Base-by-base conservation (phyloP, 2,329 filamentous ascomycete species). In the Talaromyces sp. region DNA sequence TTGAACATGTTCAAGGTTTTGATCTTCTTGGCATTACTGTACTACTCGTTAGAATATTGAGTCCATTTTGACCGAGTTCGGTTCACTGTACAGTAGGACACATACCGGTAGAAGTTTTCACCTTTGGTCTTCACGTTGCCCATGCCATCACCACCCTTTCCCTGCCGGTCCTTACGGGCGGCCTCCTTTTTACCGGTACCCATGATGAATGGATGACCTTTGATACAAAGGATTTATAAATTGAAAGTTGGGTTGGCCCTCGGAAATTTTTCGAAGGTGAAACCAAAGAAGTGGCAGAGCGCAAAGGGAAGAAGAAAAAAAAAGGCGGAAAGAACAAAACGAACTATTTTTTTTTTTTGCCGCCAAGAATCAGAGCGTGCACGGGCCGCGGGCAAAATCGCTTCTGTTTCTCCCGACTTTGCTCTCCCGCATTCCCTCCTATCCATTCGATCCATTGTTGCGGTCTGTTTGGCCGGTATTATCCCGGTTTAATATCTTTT, bases 51-150 rank as follows among this genome's bases (percentile, higher is more conserved):
- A 64, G 60, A 49, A 27, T 24, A 24, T 37, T 39, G 47, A 13
- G 3, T 40, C n/a, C 4, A 30, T 16, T 14, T 37, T 5, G n/a
- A 29, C 19, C 27, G 39, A 17, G 16, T 13, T n/a, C n/a, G 37
- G n/a, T n/a, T n/a, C n/a, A n/a, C n/a, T n/a, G n/a, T n/a, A n/a
- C 36, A 27, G 44, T 80, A 61, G 78, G 40, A 32, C 6, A 62
- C 59, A 29, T 62, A 88, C 82, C 90, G 86, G 80, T 97, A 97
- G 79, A 97, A 99, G 80, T 97, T 97, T 82, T 97, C 93, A 77
- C 94, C 94, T 79, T 99, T 99, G 65, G 86, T 82, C 68, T 87
- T 90, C 69, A 97, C 90, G 78, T 97, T 97, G 67, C 78, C 86
- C 85, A 96, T 91, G 72, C 91, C 91, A 85, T 94, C 88, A 62